Percentiles rank a stretch among this genome's conserved stretches.
Evolutionary conservation across 495 filamentous ascomycete genomes (phyloP).

Genomic region (Wilcoxina mikolae): DNA sequence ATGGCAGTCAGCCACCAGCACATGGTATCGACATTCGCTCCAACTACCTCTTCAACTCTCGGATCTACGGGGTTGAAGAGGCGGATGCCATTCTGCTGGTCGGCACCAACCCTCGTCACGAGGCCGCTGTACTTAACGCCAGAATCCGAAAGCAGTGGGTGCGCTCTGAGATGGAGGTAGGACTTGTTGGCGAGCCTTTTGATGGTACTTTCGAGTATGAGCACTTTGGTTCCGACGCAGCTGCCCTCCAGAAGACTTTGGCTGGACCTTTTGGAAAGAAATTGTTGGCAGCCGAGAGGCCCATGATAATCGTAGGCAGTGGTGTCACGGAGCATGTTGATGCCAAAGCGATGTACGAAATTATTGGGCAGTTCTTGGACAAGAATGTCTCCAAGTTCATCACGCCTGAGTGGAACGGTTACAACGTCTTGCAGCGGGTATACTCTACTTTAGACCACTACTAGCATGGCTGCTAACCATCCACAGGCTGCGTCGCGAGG

Average conservation of each 20-base stretch:
- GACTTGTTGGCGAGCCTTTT: slow-evolving; percentile 79
- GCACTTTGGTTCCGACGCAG: slow-evolving; percentile 64
- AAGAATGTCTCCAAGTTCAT: slow-evolving; percentile 79
- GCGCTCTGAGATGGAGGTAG: slow-evolving; percentile 84
- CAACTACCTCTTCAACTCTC: slow-evolving; percentile 93
- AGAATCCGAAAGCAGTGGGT: slow-evolving; percentile 96
- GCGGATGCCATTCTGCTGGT: slow-evolving; percentile 84
- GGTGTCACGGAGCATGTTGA: slow-evolving; percentile 78
- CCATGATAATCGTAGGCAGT: slow-evolving; percentile 91
- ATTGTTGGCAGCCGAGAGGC: slow-evolving; percentile 69
- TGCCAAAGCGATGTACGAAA: slow-evolving; percentile 81
- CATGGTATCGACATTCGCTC: slow-evolving; percentile 89
- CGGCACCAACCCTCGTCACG: slow-evolving; percentile 85
- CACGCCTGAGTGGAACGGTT: slow-evolving; percentile 88
- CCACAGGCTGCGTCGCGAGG: slow-evolving; percentile 56
- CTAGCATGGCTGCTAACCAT: not conserved
- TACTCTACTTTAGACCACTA: not conserved
- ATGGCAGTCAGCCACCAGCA: slow-evolving; percentile 65
- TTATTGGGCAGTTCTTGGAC: slow-evolving; percentile 74
- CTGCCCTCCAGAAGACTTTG: slow-evolving; percentile 66
- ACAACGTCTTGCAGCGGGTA: slow-evolving; percentile 81
- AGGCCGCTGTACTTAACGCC: slow-evolving; percentile 87
- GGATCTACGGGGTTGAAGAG: slow-evolving; percentile 81
- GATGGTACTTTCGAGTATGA: slow-evolving; percentile 86
- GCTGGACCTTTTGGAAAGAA: slow-evolving; percentile 82